These are phyloP conservation scores for Penicillium sp. DNA, from an alignment of 2,329 filamentous ascomycete genomes.

Conservation along the genomic window DNA sequence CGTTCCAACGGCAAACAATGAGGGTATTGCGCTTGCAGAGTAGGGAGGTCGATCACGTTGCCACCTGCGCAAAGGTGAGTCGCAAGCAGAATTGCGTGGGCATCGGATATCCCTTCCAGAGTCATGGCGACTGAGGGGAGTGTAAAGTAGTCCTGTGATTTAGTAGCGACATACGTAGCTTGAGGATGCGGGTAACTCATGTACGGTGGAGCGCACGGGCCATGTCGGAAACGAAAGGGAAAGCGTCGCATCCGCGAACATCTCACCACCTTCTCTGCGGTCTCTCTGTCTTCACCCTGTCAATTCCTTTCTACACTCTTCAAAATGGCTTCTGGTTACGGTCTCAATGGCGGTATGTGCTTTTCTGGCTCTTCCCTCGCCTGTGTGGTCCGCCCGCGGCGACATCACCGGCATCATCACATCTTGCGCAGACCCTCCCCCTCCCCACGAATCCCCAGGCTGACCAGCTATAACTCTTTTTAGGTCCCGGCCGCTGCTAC, in stretches of 20 bases:
- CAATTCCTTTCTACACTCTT: conserved; percentile 21
- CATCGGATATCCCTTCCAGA: conserved; percentile 48
- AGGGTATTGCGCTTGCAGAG: conserved; percentile 51
- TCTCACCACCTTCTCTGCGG: conserved; percentile 25
- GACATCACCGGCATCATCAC: conserved; percentile 13
- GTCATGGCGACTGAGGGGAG: conserved; percentile 35
- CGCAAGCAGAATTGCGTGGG: conserved; percentile 60
- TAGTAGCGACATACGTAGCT: conserved; percentile 5
- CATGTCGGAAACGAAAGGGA: conserved; percentile 34
- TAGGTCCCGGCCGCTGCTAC: conserved; percentile 81
- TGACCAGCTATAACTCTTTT: conserved; percentile 21
- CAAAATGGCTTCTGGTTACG: conserved; percentile 53
- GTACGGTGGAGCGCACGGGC: conserved; percentile 29
- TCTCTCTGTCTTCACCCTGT: conserved; percentile 20
- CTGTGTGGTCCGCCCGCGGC: conserved; percentile 8
- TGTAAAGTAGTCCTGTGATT: neutral
- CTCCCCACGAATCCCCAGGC: conserved; percentile 18
- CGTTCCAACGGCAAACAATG: conserved; percentile 53
- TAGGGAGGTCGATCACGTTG: conserved; percentile 54
- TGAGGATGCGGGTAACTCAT: conserved; percentile 23
- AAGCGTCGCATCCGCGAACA: conserved; percentile 33
- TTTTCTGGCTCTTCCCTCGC: neutral
- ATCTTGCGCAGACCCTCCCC: conserved; percentile 18
- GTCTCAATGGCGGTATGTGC: conserved; percentile 55
- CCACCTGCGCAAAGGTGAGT: conserved; percentile 57